These are phyloP conservation scores for Arthroderma sp. DNA, from an alignment of 2,329 filamentous ascomycete species.

Conservation along the genomic window DNA sequence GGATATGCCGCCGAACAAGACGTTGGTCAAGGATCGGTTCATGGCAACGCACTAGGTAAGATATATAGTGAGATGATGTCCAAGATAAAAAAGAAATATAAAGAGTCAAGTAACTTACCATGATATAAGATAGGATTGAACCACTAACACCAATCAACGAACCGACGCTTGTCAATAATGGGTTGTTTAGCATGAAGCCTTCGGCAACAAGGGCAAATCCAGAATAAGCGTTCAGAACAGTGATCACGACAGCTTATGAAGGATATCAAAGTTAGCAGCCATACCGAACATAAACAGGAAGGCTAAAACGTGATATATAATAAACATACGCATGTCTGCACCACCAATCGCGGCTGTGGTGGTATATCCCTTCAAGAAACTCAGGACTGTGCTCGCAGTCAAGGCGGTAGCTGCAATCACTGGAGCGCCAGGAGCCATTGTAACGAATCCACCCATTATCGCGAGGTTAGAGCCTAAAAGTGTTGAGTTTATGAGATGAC, in stretches of 20 bases:
- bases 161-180: slow-evolving; percentile 70
- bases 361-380: slow-evolving; percentile 75
- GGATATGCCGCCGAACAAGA: slow-evolving; percentile 71
- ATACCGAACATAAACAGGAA: neutral
- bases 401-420: slow-evolving; percentile 66
- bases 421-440: slow-evolving; percentile 68
- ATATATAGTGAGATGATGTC: slow-evolving; percentile 2
- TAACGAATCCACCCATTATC: slow-evolving; percentile 72
- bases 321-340: slow-evolving; percentile 63
- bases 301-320: too few relatives aligned
- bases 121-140: slow-evolving; percentile 76
- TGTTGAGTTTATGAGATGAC: slow-evolving; percentile 61
- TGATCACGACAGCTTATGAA: slow-evolving; percentile 59
- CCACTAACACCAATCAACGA: slow-evolving; percentile 80
- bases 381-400: slow-evolving; percentile 61
- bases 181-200: slow-evolving; percentile 82
- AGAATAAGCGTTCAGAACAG: slow-evolving; percentile 79
- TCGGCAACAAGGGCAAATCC: slow-evolving; percentile 84
- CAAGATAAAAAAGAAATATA: neutral
- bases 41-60: slow-evolving; percentile 58
- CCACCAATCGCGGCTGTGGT: slow-evolving; percentile 81
- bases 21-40: slow-evolving; percentile 82
- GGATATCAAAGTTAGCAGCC: slow-evolving; percentile 9
- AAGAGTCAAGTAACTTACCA: slow-evolving; percentile 23
- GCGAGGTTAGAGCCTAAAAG: slow-evolving; percentile 64